These are phyloP conservation scores for Mucor racemosus DNA, from an alignment of 371 early-diverging fungal genomes.

Conservation along the genomic window DNA sequence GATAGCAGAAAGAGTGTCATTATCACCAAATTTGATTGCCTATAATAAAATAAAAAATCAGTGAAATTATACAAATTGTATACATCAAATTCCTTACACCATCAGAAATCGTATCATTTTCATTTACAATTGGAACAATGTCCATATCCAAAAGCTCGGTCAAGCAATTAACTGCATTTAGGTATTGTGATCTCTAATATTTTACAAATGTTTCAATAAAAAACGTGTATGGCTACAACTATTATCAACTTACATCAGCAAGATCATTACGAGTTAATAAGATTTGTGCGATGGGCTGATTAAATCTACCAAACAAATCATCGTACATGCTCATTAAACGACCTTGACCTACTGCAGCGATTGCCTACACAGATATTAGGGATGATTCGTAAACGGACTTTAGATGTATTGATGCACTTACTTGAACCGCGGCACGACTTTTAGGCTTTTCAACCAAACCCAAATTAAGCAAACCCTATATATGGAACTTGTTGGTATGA, in stretches of 20 bases:
- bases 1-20: slow-evolving; percentile 95
- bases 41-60: background rate
- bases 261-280: slow-evolving; percentile 90
- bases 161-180: slow-evolving; percentile 94
- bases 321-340: slow-evolving; percentile 94
- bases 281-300: slow-evolving; percentile 92
- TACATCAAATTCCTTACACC: slow-evolving; percentile 15
- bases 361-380: slow-evolving; percentile 64
- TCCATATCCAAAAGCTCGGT: slow-evolving; percentile 85
- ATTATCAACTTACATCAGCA: slow-evolving; percentile 73
- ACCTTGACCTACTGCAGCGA: slow-evolving; percentile 96
- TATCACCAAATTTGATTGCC: slow-evolving; percentile 96
- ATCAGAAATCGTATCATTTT: slow-evolving; percentile 94
- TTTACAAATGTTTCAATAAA: background rate
- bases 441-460: slow-evolving; percentile 80
- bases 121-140: slow-evolving; percentile 96
- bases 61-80: background rate
- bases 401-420: slow-evolving; percentile 29
- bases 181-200: slow-evolving; percentile 85
- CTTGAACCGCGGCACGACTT: slow-evolving; percentile 80
- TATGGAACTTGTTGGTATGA: background rate
- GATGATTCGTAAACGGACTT: background rate
- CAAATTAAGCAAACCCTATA: slow-evolving; percentile 76
- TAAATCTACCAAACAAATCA: slow-evolving; percentile 88
- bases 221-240: background rate